Percentiles rank a stretch among this genome's conserved stretches.
These are phyloP conservation scores for Boletus vinaceobasis DNA, from an alignment of 768 basidiomycete species.

Conservation along the genomic window DNA sequence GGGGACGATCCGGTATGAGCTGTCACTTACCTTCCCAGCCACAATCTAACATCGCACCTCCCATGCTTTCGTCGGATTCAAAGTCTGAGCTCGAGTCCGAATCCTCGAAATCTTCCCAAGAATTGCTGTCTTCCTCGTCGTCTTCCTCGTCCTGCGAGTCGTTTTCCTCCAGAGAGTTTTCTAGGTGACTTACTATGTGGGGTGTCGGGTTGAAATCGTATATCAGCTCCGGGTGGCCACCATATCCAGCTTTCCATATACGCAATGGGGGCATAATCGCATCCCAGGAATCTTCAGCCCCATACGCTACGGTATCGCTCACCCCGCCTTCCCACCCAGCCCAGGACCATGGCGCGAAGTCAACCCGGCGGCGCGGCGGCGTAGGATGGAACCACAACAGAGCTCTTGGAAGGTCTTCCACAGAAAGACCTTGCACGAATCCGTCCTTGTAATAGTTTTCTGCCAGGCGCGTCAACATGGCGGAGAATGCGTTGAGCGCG, in stretches of 20 bases:
- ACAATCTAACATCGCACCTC: not conserved
- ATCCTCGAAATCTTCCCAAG: not conserved
- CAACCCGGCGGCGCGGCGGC: not conserved
- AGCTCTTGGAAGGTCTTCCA: constrained; percentile 8
- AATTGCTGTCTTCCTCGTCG: not conserved
- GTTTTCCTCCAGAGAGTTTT: not conserved
- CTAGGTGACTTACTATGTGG: not conserved
- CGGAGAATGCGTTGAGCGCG: not conserved
- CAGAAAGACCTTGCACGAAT: constrained; percentile 16
- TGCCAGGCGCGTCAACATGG: constrained; percentile 6
- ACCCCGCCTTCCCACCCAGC: constrained; percentile 8
- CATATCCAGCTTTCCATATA: constrained; percentile 6
- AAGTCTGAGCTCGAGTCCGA: not conserved
- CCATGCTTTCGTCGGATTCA: not conserved
- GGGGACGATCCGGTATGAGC: not conserved
- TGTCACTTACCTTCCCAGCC: not conserved
- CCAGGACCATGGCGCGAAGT: constrained; percentile 13
- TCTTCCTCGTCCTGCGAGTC: not conserved
- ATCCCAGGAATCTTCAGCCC: too few relatives aligned
- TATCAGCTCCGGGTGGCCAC: not conserved
- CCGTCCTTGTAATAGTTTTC: constrained; percentile 2
- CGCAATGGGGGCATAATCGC: not conserved
- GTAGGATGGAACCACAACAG: constrained; percentile 8
- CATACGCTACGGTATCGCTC: not conserved
- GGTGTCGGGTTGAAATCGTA: constrained; percentile 8